Evolutionary conservation across 208 protist genomes (phyloP).

Genomic region (Histomonas meleagridis): DNA sequence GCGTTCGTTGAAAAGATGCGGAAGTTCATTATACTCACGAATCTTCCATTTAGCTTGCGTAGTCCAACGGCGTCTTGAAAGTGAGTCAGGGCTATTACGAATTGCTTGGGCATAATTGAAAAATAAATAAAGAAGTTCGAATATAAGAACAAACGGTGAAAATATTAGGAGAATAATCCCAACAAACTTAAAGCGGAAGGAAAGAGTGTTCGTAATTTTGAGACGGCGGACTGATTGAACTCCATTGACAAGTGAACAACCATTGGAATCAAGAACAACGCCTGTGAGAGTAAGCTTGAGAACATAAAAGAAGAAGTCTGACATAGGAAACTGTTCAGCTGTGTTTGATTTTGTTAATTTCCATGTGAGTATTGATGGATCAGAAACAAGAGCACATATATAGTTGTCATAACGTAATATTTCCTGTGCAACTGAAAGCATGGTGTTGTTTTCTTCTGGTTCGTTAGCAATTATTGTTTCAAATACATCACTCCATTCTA

Average conservation of each 20-base stretch:
- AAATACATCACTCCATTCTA: background rate
- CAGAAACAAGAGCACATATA: background rate
- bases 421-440: background rate
- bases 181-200: background rate
- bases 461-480: background rate
- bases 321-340: background rate
- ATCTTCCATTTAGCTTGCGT: background rate
- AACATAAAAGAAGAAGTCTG: background rate
- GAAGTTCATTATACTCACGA: constrained; percentile 26
- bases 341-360: background rate
- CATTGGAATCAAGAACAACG: background rate
- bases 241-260: background rate
- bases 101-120: background rate
- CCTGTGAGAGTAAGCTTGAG: background rate
- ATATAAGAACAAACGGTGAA: background rate
- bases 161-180: background rate
- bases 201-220: background rate
- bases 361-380: background rate
- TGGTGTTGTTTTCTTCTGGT: background rate
- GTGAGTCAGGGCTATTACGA: background rate
- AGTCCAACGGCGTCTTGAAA: background rate
- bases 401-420: constrained; percentile 14
- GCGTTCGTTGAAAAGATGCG: background rate
- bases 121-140: background rate
- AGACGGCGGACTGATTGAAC: background rate